Conservation (phyloP, 83 land plant species). For the Diphasiastrum complanatum region DNA sequence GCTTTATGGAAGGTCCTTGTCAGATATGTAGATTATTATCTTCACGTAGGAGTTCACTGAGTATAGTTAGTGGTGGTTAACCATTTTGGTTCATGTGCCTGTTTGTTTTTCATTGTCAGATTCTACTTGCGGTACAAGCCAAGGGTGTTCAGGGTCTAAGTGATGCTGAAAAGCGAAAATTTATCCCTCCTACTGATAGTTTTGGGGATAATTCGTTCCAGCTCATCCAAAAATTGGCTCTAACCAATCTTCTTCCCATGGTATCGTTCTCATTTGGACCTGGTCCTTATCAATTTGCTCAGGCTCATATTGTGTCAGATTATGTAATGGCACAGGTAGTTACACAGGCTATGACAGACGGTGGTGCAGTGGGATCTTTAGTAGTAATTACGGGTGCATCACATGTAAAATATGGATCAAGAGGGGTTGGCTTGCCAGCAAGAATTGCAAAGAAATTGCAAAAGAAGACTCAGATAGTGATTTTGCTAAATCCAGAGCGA, state of each 20-base stretch:
- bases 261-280: conserved; percentile 64
- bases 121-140: conserved; percentile 72
- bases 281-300: conserved; percentile 75
- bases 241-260: conserved; percentile 34
- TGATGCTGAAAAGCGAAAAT: conserved; percentile 48
- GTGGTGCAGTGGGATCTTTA: conserved; percentile 56
- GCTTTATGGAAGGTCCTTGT: too few species aligned
- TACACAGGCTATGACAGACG: conserved; percentile 46
- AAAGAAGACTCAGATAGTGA: conserved; percentile 72
- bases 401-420: conserved; percentile 73
- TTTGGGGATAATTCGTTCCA: conserved; percentile 49
- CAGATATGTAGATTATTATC: too few species aligned
- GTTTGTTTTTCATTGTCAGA: conserved; percentile 23
- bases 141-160: conserved; percentile 75
- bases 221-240: conserved; percentile 34
- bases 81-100: not conserved
- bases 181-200: conserved; percentile 67
- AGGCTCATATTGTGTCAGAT: conserved; percentile 76
- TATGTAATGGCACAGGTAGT: conserved; percentile 71
- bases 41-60: too few species aligned
- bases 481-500: conserved; percentile 82
- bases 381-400: conserved; percentile 82
- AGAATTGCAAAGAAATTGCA: conserved; percentile 66
- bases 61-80: too few species aligned
- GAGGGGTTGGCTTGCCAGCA: conserved; percentile 81